Conservation (phyloP, 306 rosid species). For the Rosa chinensis region DNA sequence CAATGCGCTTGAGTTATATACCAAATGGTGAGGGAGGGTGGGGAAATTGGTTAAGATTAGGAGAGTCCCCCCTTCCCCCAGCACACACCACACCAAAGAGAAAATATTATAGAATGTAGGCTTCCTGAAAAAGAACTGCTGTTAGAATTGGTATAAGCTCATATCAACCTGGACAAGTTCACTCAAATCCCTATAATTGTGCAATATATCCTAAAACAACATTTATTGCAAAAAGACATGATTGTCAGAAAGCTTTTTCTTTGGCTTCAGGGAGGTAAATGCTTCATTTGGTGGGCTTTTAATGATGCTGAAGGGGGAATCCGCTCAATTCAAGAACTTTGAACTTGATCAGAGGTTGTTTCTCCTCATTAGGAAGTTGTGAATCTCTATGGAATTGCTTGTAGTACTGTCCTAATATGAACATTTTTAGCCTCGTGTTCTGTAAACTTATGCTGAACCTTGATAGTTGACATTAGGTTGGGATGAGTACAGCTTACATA, state of each 20-base stretch:
- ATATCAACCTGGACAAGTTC: not conserved
- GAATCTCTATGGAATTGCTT: constrained; percentile 19
- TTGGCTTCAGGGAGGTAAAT: constrained; percentile 59
- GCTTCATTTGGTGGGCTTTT: constrained; percentile 92
- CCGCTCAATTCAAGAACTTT: constrained; percentile 76
- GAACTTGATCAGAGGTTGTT: constrained; percentile 86
- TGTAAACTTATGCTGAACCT: not conserved
- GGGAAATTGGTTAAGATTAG: too few species aligned
- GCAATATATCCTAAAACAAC: not conserved
- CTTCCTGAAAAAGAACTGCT: not conserved
- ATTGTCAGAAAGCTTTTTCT: not conserved
- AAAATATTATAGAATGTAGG: too few species aligned
- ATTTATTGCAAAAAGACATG: not conserved
- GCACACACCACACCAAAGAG: too few species aligned
- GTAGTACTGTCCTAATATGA: not conserved
- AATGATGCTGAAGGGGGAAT: constrained; percentile 87
- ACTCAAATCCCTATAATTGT: not conserved
- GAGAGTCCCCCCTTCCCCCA: too few species aligned
- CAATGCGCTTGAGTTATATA: not conserved
- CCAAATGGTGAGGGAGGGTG: too few species aligned
- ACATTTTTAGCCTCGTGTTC: not conserved
- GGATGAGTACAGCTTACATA: not conserved
- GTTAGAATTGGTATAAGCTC: not conserved
- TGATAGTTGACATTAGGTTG: not conserved
- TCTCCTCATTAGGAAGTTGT: constrained; percentile 85